phyloP scores from a whole-genome alignment of 1,284 basidiomycete species.

The Farysia itapuensis region DNA sequence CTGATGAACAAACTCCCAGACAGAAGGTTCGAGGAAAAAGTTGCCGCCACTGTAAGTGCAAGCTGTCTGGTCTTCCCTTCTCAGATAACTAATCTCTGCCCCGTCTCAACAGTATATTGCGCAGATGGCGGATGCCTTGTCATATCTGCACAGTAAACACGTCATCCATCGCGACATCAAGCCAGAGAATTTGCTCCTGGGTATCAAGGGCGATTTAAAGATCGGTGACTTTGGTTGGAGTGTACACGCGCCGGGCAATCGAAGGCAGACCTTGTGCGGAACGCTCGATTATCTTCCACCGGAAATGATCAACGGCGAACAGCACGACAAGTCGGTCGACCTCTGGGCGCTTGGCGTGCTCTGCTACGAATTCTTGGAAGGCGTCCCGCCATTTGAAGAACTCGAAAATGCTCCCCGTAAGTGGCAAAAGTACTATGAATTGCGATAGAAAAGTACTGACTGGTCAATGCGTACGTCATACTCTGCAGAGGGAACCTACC shows the following conservation, averaged over 20 bases:
- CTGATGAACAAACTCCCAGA: constrained; percentile 73
- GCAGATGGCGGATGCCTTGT: constrained; percentile 95
- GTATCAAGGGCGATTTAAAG: constrained; percentile 94
- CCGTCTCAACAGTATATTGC: constrained; percentile 73
- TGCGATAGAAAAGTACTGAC: no score
- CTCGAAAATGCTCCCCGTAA: constrained; percentile 72
- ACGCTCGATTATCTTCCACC: constrained; percentile 96
- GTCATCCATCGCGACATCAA: constrained; percentile 99
- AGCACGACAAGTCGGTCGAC: constrained; percentile 86
- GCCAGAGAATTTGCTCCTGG: constrained; percentile 92
- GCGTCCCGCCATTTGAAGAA: constrained; percentile 86
- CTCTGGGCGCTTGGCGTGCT: constrained; percentile 96
- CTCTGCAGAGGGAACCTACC: constrained; percentile 39
- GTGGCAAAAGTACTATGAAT: no score
- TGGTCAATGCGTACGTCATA: no score
- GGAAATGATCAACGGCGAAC: constrained; percentile 92
- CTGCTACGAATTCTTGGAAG: constrained; percentile 90
- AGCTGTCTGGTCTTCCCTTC: background rate
- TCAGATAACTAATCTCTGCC: background rate
- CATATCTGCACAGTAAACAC: constrained; percentile 91
- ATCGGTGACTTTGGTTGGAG: constrained; percentile 99
- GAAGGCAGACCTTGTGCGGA: constrained; percentile 85
- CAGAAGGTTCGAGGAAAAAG: constrained; percentile 82
- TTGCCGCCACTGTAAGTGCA: constrained; percentile 68
- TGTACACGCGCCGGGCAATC: constrained; percentile 90